Evolutionary conservation across 257 asterid species (phyloP).

Genomic region (Rhazya stricta): DNA sequence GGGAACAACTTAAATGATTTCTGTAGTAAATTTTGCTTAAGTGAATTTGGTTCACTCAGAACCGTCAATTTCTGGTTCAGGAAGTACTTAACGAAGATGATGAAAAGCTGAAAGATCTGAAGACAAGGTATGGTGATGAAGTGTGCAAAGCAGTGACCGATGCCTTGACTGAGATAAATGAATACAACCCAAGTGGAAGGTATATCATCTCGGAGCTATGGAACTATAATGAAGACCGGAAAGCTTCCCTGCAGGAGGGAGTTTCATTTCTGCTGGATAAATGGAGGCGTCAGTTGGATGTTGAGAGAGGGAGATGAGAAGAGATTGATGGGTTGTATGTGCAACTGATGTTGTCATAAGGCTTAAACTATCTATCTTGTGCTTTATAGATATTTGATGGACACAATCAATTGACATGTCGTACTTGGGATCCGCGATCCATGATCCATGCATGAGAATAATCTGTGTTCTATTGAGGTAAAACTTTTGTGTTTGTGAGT

Average conservation of each 20-base stretch:
- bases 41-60: neutral
- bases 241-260: conserved; percentile 73
- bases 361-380: neutral
- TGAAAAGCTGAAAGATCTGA: conserved; percentile 67
- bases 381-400: neutral
- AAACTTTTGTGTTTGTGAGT: no score
- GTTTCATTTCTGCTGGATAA: conserved; percentile 45
- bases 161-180: conserved; percentile 64
- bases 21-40: conserved; percentile 7
- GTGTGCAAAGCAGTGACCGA: conserved; percentile 60
- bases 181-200: conserved; percentile 81
- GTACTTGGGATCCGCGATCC: neutral
- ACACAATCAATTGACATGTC: neutral
- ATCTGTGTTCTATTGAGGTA: neutral
- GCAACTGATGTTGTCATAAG: neutral
- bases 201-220: conserved; percentile 71
- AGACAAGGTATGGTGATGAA: conserved; percentile 41
- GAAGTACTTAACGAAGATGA: conserved; percentile 57
- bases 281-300: conserved; percentile 34
- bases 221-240: conserved; percentile 64
- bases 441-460: neutral
- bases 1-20: neutral
- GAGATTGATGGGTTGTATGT: neutral
- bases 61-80: conserved; percentile 31
- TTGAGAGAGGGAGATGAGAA: neutral